phyloP scores from a whole-genome alignment of 2,329 filamentous ascomycete species.

The Alternaria consortialis region DNA sequence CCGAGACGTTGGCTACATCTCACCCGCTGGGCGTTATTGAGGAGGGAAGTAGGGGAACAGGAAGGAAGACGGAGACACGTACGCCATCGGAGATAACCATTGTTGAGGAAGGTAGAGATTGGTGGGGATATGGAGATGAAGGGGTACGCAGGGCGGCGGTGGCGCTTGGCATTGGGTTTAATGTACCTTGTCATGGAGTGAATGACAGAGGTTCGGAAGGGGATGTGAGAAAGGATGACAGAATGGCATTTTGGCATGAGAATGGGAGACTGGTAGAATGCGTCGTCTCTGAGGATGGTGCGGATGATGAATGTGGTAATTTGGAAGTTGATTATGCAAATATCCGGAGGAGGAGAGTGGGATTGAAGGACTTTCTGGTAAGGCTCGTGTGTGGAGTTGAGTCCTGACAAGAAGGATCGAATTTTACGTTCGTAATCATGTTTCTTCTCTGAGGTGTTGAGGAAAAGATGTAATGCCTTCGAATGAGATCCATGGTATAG shows the following conservation, averaged over 20 bases:
- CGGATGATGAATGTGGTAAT: rapidly evolving
- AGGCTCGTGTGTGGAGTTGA: neutral
- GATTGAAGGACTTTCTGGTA: neutral
- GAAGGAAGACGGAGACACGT: neutral
- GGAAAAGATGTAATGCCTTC: too few species aligned
- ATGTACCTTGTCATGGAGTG: neutral
- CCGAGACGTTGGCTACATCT: neutral
- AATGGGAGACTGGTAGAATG: neutral
- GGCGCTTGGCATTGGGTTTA: neutral
- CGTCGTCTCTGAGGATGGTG: neutral
- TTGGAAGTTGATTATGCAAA: too few species aligned
- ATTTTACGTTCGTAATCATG: too few species aligned
- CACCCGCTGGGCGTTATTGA: neutral
- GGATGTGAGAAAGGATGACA: too few species aligned
- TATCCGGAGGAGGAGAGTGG: neutral
- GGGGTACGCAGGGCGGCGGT: rapidly evolving
- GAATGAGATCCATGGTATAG: too few species aligned
- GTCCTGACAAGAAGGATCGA: too few species aligned
- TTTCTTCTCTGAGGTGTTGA: too few species aligned
- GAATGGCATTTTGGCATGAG: neutral
- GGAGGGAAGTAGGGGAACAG: neutral
- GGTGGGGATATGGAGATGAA: neutral
- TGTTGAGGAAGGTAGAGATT: neutral
- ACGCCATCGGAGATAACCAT: rapidly evolving
- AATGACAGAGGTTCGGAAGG: too few species aligned